Percentiles rank a stretch among this genome's conserved stretches.
Conservation (phyloP, 2,329 filamentous ascomycete genomes). For the Hypoxylon sp. region DNA sequence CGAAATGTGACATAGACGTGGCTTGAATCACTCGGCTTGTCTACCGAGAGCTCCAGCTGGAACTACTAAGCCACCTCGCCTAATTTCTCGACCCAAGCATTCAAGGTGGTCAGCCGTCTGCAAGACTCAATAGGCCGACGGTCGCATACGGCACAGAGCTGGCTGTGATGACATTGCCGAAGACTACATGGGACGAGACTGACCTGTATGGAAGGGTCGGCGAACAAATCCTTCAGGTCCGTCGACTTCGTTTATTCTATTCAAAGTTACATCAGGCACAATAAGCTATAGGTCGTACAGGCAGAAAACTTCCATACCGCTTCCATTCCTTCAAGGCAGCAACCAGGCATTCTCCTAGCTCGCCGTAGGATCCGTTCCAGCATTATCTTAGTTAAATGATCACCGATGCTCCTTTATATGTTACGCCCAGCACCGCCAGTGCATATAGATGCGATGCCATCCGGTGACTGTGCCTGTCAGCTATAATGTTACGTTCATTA, state of each 20-base stretch:
- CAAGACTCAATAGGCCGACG: conserved; percentile 2
- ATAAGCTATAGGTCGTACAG: not conserved
- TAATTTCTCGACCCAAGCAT: conserved; percentile 3
- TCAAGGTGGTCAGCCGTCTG: not conserved
- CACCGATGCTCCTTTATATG: not conserved
- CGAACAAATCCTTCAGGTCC: not conserved
- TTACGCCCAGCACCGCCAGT: not conserved
- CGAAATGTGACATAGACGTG: not conserved
- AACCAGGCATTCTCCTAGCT: not conserved
- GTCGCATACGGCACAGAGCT: conserved; percentile 13
- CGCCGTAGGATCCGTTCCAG: not conserved
- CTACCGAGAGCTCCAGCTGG: conserved; percentile 5
- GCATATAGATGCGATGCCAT: not conserved
- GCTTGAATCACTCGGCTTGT: conserved; percentile 9
- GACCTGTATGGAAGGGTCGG: not conserved
- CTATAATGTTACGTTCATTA: not conserved
- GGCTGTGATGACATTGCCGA: conserved; percentile 3
- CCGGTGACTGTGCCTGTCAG: not conserved
- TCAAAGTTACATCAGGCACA: not conserved
- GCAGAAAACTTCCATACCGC: not conserved
- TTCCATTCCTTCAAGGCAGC: not conserved
- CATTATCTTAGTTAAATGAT: not conserved
- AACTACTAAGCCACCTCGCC: conserved; percentile 7
- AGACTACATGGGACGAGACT: conserved; percentile 2
- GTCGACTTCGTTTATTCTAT: not conserved